Evolutionary conservation across 352 stramenopile species (phyloP).

Genomic region (Blastocystis sp.): DNA sequence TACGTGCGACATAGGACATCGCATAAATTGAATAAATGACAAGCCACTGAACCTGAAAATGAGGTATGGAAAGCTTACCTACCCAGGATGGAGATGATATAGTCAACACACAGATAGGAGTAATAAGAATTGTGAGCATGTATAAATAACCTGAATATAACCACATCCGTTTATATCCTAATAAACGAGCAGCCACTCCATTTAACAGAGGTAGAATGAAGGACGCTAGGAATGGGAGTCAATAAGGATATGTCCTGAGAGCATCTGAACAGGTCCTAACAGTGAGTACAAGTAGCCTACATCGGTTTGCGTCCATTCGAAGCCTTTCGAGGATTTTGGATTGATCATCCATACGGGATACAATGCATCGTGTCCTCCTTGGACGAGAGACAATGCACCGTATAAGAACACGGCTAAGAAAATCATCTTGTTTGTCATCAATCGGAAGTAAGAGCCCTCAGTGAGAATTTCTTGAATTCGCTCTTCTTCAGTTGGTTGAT

Average conservation of each 20-base stretch:
- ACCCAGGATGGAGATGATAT: slow-evolving; percentile 16
- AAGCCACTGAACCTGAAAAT: slow-evolving; percentile 38
- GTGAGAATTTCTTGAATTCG: slow-evolving; percentile 32
- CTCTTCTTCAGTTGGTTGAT: slow-evolving; percentile 50
- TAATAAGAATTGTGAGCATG: slow-evolving; percentile 33
- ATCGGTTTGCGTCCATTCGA: slow-evolving; percentile 54
- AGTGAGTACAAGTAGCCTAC: slow-evolving; percentile 49
- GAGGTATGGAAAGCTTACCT: not conserved
- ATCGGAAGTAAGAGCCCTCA: not conserved
- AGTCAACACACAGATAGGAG: slow-evolving; percentile 25
- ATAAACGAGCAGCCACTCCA: slow-evolving; percentile 6
- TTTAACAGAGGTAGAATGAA: slow-evolving; percentile 55
- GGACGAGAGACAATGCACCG: slow-evolving; percentile 28
- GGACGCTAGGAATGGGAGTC: not conserved
- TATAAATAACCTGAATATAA: slow-evolving; percentile 15
- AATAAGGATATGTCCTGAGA: slow-evolving; percentile 63
- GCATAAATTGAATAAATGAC: slow-evolving; percentile 32
- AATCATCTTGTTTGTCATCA: slow-evolving; percentile 2
- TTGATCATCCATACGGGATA: slow-evolving; percentile 68
- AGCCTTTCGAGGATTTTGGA: slow-evolving; percentile 16
- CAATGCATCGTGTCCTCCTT: slow-evolving; percentile 49
- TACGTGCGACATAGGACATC: not conserved
- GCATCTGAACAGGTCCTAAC: slow-evolving; percentile 52
- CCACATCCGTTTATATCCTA: slow-evolving; percentile 54
- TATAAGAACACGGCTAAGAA: slow-evolving; percentile 35